Evolutionary conservation across 1,284 basidiomycete genomes (phyloP), one percentile per base, ranked within the genome.

Genomic region (Tylopilus sp.): DNA sequence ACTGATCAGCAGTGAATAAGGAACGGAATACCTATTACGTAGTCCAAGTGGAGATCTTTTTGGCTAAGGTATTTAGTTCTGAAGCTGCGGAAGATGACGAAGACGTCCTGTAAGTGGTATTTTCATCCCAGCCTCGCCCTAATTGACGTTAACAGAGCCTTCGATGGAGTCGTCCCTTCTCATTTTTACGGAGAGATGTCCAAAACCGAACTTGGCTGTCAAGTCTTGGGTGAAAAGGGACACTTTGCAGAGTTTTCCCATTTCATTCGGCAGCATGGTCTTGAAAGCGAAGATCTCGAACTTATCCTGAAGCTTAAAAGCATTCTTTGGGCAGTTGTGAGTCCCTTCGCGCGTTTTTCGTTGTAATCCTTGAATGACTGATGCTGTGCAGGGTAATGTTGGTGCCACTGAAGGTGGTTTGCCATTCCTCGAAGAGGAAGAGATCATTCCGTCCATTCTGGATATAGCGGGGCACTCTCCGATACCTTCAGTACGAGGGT

Each of bases 151-250:
- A 5, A 16, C 49, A 88, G 85, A 29, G 74, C 78, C n/a, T 92
- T 90, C 54, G 92, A 96, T 48, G 89, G 89, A 12, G 84, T 86
- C 2, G 88, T 93, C 2, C 97, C 97, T 1, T 85, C 89, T 4
- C 96, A 99, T 66, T 98, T 99, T 70, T 97, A 98, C 59, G 95
- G 96, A 19, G 94, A 98, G 66, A 89, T 99, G 75, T 88, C 92
- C 38, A 97, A 97, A 67, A 99, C 97, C 1, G 86, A 89, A 43
- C 85, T 95, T 46, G 97, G 97, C 0, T 96, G 94, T 66, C 86
- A 89, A 61, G 84, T 96, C 12, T 72, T 99, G 37, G 79, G 84
- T 46, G 90, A 94, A 52, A 93, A 90, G 59, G 92, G 92, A 0
- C 92, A 99, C 63, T 95, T 99, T 61, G 69, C 77, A 7, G 92